Percentiles rank a stretch among this genome's conserved stretches.
Conservation (phyloP, 1,284 basidiomycete species). For the Sporisorium scitamineum region DNA sequence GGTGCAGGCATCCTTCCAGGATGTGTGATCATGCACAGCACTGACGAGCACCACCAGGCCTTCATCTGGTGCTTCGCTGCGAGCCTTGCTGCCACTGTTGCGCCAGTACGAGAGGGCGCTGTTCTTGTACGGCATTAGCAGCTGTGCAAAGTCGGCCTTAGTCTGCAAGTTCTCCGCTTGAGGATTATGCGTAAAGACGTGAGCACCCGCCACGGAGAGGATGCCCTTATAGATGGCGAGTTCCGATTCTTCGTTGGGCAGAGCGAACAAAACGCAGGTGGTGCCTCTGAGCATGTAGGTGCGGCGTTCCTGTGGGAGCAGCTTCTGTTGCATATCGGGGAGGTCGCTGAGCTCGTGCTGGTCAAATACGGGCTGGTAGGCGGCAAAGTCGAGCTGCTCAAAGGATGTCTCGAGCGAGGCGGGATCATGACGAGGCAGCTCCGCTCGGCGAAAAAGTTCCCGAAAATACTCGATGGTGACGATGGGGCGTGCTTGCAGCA, state of each 20-base stretch:
- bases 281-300: conserved; percentile 53
- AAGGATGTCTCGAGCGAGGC: conserved; percentile 43
- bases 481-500: conserved; percentile 36
- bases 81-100: conserved; percentile 34
- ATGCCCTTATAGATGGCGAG: conserved; percentile 40
- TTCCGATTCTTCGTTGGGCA: conserved; percentile 36
- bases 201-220: conserved; percentile 35
- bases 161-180: conserved; percentile 25
- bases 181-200: conserved; percentile 35
- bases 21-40: conserved; percentile 18
- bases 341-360: conserved; percentile 36
- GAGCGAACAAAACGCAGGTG: conserved; percentile 47
- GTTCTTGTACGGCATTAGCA: conserved; percentile 54
- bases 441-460: conserved; percentile 43
- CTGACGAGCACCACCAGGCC: conserved; percentile 45
- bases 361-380: conserved; percentile 39
- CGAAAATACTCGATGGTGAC: conserved; percentile 45
- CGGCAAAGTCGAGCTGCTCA: conserved; percentile 24
- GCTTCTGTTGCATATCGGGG: conserved; percentile 21
- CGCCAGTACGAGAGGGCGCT: conserved; percentile 43
- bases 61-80: conserved; percentile 50
- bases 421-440: conserved; percentile 38
- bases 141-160: conserved; percentile 46
- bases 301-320: conserved; percentile 30
- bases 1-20: conserved; percentile 40